These are phyloP conservation scores for Epichloe coenophiala DNA, from an alignment of 2,329 filamentous ascomycete genomes.

Conservation along the genomic window DNA sequence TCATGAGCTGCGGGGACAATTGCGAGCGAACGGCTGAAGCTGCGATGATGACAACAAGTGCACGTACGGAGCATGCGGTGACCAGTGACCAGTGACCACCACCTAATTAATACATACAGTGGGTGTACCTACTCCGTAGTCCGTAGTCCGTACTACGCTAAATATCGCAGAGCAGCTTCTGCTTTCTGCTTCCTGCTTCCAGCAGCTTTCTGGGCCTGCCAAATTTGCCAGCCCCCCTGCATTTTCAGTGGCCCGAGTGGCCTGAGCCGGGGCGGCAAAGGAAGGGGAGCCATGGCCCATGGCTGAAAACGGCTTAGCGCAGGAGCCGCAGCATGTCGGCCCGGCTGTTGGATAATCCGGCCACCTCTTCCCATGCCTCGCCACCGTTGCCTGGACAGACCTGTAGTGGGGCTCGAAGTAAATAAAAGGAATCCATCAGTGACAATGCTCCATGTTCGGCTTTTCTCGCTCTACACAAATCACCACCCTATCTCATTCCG, in stretches of 20 bases:
- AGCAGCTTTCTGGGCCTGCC: neutral
- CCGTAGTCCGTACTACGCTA: too few species aligned
- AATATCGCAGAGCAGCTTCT: neutral
- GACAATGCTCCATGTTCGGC: conserved; percentile 7
- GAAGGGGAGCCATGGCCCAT: too few species aligned
- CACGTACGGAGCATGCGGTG: too few species aligned
- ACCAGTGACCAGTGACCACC: too few species aligned
- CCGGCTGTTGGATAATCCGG: conserved; percentile 8
- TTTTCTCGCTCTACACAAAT: conserved; percentile 16
- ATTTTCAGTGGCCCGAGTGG: neutral
- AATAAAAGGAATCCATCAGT: conserved; percentile 28
- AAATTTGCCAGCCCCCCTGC: conserved; percentile 1
- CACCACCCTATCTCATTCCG: conserved; percentile 7
- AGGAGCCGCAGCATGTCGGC: neutral
- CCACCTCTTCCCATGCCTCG: neutral
- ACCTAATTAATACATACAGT: too few species aligned
- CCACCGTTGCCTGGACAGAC: conserved; percentile 23
- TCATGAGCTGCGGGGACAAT: neutral
- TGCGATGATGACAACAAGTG: neutral
- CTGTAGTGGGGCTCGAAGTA: conserved; percentile 25
- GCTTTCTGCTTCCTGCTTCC: neutral
- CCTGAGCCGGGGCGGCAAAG: neutral
- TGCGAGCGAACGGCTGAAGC: neutral
- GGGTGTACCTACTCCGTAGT: too few species aligned
- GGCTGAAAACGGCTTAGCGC: conserved; percentile 1